Conservation (phyloP, 2,329 filamentous ascomycete species). For the Furcasterigmium sp. region DNA sequence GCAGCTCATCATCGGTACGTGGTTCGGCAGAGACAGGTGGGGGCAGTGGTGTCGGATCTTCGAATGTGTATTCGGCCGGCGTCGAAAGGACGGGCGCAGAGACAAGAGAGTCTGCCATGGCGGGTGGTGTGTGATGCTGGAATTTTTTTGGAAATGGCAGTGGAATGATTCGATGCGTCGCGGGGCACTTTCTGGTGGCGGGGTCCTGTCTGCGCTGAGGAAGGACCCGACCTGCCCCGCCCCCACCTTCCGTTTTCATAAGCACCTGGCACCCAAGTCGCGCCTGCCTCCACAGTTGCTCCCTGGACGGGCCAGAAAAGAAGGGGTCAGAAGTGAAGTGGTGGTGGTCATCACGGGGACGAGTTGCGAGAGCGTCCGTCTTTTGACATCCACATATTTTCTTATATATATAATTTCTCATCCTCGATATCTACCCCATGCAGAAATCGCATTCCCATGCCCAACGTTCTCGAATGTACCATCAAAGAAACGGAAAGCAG, state of each 20-base stretch:
- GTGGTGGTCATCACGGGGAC: too few species aligned
- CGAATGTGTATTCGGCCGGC: conserved; percentile 54
- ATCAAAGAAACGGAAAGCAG: too few species aligned
- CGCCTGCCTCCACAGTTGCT: too few species aligned
- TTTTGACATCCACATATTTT: too few species aligned
- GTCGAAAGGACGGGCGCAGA: conserved; percentile 59
- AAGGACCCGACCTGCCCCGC: background rate
- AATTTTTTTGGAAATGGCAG: conserved; percentile 3
- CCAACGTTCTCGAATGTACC: too few species aligned
- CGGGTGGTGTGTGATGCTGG: background rate
- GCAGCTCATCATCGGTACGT: conserved; percentile 62
- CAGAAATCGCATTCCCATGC: too few species aligned
- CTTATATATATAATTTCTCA: too few species aligned
- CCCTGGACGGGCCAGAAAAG: too few species aligned
- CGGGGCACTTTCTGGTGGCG: background rate
- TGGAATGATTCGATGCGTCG: background rate
- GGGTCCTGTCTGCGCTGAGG: background rate
- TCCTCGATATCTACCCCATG: too few species aligned
- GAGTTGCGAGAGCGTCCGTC: too few species aligned
- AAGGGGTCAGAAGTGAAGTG: too few species aligned
- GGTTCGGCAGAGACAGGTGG: conserved; percentile 23
- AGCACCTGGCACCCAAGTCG: too few species aligned
- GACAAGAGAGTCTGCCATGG: conserved; percentile 30
- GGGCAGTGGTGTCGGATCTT: conserved; percentile 38
- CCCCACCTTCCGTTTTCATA: background rate